These are phyloP conservation scores for Truncatella angustata DNA, from an alignment of 2,329 filamentous ascomycete genomes.

Conservation along the genomic window DNA sequence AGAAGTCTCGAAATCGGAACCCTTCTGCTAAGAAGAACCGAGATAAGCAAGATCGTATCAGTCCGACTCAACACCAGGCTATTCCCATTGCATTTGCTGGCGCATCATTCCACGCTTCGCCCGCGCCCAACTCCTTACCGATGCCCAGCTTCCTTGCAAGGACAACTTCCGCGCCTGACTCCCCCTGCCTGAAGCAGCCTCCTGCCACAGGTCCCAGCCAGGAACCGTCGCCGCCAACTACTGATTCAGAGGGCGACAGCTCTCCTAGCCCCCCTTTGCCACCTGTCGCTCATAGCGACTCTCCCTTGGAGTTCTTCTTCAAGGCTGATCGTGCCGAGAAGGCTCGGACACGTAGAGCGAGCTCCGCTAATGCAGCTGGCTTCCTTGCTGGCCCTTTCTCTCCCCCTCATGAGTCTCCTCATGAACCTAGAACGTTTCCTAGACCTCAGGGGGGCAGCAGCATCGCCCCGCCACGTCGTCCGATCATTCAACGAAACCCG, in stretches of 20 bases:
- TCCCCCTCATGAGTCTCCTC: conserved; percentile 41
- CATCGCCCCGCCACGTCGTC: conserved; percentile 26
- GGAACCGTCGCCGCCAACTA: conserved; percentile 51
- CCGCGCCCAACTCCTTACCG: conserved; percentile 5
- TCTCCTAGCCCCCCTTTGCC: conserved; percentile 35
- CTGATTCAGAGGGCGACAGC: conserved; percentile 50
- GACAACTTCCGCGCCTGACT: conserved; percentile 60
- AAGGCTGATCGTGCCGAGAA: conserved; percentile 80
- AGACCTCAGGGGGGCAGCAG: conserved; percentile 30
- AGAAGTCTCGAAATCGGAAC: conserved; percentile 23
- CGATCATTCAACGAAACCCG: conserved; percentile 40
- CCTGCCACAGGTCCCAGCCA: conserved; percentile 35
- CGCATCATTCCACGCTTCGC: conserved; percentile 72
- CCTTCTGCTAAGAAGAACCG: conserved; percentile 22
- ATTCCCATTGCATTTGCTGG: conserved; percentile 74
- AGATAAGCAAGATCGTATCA: conserved; percentile 38
- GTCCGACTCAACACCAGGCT: conserved; percentile 44
- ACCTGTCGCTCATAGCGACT: conserved; percentile 48
- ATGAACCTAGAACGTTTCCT: conserved; percentile 30
- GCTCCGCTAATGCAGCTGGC: conserved; percentile 42
- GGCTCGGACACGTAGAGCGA: conserved; percentile 56
- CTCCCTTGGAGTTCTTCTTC: conserved; percentile 88
- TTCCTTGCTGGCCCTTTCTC: conserved; percentile 44
- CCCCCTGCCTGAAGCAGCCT: conserved; percentile 45
- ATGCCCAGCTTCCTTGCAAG: conserved; percentile 52